phyloP scores from a whole-genome alignment of 2,329 filamentous ascomycete genomes.

The Verruconis gallopava region DNA sequence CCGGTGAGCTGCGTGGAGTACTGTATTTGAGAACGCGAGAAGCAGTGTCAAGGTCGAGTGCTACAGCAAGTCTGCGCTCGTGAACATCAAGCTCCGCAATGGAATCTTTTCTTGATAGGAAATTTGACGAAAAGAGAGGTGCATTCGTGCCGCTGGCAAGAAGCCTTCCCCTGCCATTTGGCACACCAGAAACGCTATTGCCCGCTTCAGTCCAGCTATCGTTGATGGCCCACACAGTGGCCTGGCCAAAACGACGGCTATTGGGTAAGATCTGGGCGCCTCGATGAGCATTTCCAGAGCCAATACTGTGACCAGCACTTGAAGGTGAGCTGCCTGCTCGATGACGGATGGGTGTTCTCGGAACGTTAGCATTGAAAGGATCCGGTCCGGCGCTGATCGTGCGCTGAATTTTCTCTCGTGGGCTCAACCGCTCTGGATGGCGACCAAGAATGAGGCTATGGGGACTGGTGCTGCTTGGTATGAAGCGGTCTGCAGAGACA shows the following conservation, averaged over 20 bases:
- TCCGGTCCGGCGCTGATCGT: conserved; percentile 32
- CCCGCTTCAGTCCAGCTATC: conserved; percentile 45
- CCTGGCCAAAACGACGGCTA: conserved; percentile 43
- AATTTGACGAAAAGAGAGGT: conserved; percentile 46
- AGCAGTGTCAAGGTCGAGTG: conserved; percentile 56
- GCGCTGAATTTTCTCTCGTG: conserved; percentile 34
- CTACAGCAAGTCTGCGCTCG: conserved; percentile 61
- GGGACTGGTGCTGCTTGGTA: conserved; percentile 22
- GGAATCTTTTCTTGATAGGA: conserved; percentile 35
- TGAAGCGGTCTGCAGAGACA: background rate
- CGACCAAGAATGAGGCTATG: conserved; percentile 46
- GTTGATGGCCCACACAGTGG: conserved; percentile 66
- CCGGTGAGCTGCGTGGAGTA: background rate
- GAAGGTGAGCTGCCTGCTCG: background rate
- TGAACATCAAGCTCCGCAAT: conserved; percentile 56
- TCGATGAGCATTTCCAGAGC: background rate
- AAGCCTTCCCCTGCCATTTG: conserved; percentile 51
- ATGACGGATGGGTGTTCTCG: conserved; percentile 16
- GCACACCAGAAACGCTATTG: conserved; percentile 35
- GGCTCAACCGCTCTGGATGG: conserved; percentile 31
- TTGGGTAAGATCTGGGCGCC: background rate
- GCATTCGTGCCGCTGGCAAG: conserved; percentile 62
- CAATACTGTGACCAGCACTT: background rate
- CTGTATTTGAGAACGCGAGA: conserved; percentile 2
- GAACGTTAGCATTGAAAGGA: conserved; percentile 37